A percentile compares a stretch with the other conserved stretches of the same genome.
Conservation (phyloP, 2,329 filamentous ascomycete genomes). For the Colletotrichum tropicale region DNA sequence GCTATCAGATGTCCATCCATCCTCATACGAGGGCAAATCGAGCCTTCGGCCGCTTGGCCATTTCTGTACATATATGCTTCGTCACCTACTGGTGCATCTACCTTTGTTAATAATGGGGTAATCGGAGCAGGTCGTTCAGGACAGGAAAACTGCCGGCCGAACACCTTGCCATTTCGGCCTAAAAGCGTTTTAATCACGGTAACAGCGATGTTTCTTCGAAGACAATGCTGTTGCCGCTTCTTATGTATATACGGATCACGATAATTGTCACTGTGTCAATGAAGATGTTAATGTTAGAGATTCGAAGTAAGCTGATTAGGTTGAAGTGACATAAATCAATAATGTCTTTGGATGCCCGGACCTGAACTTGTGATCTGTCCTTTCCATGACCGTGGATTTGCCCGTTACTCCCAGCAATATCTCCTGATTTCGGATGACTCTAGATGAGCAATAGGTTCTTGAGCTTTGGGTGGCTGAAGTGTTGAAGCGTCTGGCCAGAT, state of each 20-base stretch:
- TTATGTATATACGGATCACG: background rate
- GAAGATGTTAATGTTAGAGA: background rate
- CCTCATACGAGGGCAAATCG: background rate
- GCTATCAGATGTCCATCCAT: background rate
- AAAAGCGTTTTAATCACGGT: background rate
- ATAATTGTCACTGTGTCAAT: background rate
- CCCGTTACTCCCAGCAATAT: no score
- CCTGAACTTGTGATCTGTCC: no score
- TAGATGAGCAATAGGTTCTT: background rate
- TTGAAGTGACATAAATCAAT: background rate
- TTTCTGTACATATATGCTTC: background rate
- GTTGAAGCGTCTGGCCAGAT: background rate
- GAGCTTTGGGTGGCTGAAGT: background rate
- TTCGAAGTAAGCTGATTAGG: background rate
- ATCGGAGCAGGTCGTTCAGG: background rate
- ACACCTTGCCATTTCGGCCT: background rate
- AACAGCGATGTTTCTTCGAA: background rate
- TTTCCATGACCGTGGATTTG: no score
- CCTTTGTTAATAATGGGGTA: background rate
- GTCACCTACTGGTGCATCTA: background rate
- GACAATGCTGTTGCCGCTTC: background rate
- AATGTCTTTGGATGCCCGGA: background rate
- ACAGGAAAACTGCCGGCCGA: background rate
- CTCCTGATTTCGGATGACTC: rapidly evolving
- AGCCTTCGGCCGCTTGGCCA: background rate